Evolutionary conservation across 148 eudicot genomes (phyloP), one percentile per base, ranked within the genome.

Genomic region (Salicornia ramosissima): DNA sequence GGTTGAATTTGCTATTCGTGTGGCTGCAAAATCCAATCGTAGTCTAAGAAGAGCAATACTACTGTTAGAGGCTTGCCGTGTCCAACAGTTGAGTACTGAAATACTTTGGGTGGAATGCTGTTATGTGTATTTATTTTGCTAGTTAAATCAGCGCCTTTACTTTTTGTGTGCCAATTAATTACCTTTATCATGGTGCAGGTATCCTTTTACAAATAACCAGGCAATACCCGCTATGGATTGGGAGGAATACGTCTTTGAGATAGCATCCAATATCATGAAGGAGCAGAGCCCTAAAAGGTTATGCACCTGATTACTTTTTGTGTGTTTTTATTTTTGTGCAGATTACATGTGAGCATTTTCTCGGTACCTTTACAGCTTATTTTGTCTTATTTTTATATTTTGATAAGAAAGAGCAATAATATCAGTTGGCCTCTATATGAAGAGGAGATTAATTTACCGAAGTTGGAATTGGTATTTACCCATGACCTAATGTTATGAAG

Each of bases 281-380:
- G 98, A 90, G 80, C 98, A 90, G 82, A 90, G 96, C 83, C 98
- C 98, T 47, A 93, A 93, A 86, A 84, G 95, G 98, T 93, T 39
- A 21, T 15, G 42, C 43, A 28, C 54, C 4, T 31, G 45, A 60
- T 39, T 47, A 39, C 30, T 29, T 39, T n/a, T 29, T 42, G 28
- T 13, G 49, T 14, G 18, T 43, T 64, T 19, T n/a, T 26, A 21
- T 12, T 30, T 2, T 21, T 39, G 33, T 69, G 24, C 49, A 15
- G n/a, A 45, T 25, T 61, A 29, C 65, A 24, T 54, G 19, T 65
- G 29, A n/a, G n/a, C n/a, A n/a, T n/a, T n/a, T n/a, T n/a, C n/a
- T n/a, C n/a, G n/a, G n/a, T n/a, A n/a, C n/a, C n/a, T n/a, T n/a
- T n/a, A n/a, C n/a, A n/a, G n/a, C n/a, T n/a, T n/a, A n/a, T n/a